Conservation (phyloP, 2,329 filamentous ascomycete genomes). For the Exophiala xenobiotica region DNA sequence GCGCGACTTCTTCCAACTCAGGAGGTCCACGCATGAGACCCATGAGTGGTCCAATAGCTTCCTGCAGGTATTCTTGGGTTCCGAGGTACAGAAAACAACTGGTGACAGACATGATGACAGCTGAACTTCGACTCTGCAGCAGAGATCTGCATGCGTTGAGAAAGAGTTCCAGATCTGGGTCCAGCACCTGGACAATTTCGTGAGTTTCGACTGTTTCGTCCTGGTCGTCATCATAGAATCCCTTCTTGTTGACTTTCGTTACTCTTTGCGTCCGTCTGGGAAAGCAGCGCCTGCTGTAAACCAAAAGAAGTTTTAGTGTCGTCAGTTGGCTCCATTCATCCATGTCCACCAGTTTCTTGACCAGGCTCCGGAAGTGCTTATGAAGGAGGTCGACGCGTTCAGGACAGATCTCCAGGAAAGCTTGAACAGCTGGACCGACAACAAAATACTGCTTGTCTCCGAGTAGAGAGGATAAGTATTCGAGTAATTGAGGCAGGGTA, state of each 20-base stretch:
- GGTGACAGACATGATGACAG: conserved; percentile 83
- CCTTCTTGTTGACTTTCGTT: conserved; percentile 60
- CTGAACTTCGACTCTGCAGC: conserved; percentile 87
- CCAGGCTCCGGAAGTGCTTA: conserved; percentile 78
- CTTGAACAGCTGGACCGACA: conserved; percentile 85
- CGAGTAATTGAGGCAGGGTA: conserved; percentile 79
- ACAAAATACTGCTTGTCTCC: conserved; percentile 95
- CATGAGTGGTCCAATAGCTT: conserved; percentile 78
- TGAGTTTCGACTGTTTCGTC: conserved; percentile 44
- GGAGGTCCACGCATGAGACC: conserved; percentile 79
- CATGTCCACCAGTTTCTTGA: conserved; percentile 95
- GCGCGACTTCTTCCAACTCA: conserved; percentile 83
- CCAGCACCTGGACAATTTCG: conserved; percentile 62
- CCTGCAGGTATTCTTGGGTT: conserved; percentile 70
- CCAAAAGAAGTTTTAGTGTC: conserved; percentile 74
- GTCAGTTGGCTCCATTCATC: conserved; percentile 97
- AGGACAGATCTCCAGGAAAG: conserved; percentile 86
- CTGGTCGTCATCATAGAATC: conserved; percentile 76
- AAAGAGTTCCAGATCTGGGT: conserved; percentile 79
- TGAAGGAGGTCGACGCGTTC: conserved; percentile 86
- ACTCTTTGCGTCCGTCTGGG: conserved; percentile 64
- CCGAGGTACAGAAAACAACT: conserved; percentile 83
- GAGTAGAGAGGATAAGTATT: conserved; percentile 74
- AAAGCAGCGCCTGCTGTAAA: conserved; percentile 86
- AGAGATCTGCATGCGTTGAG: conserved; percentile 79